Evolutionary conservation across 345 rosid species (phyloP).

Genomic region (Crucihimalaya himalaica): DNA sequence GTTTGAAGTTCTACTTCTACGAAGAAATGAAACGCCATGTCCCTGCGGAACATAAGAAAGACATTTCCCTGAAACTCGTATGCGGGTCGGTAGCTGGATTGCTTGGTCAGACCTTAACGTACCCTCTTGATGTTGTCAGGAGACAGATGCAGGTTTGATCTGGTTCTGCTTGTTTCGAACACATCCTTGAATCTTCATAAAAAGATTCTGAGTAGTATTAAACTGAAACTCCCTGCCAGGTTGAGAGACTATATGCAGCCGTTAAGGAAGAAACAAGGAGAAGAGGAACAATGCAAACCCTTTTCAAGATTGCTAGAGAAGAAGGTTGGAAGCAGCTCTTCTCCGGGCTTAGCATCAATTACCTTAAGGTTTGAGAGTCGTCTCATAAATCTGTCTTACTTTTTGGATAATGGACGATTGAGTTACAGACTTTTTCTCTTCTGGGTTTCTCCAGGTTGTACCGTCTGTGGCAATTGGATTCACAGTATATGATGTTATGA

Average conservation of each 20-base stretch:
- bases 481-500: constrained; percentile 89
- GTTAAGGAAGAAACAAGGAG: constrained; percentile 57
- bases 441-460: constrained; percentile 56
- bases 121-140: constrained; percentile 95
- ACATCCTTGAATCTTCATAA: neutral
- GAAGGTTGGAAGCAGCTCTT: constrained; percentile 99
- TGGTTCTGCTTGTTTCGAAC: neutral
- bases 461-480: constrained; percentile 96
- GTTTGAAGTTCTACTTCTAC: constrained; percentile 91
- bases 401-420: neutral
- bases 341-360: constrained; percentile 92
- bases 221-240: constrained; percentile 47
- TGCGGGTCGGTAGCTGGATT: constrained; percentile 92
- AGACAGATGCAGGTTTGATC: constrained; percentile 91
- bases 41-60: constrained; percentile 71
- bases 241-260: constrained; percentile 58
- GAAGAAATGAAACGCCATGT: constrained; percentile 95
- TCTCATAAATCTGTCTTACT: constrained; percentile 15
- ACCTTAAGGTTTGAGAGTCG: constrained; percentile 60
- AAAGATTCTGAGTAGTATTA: neutral
- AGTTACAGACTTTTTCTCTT: neutral
- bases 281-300: constrained; percentile 64
- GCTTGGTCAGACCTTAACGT: constrained; percentile 92
- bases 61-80: constrained; percentile 67
- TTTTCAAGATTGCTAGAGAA: constrained; percentile 55